Evolutionary conservation across 176 grass and related monocot genomes (phyloP).

Genomic region (Puccinellia tenuiflora): DNA sequence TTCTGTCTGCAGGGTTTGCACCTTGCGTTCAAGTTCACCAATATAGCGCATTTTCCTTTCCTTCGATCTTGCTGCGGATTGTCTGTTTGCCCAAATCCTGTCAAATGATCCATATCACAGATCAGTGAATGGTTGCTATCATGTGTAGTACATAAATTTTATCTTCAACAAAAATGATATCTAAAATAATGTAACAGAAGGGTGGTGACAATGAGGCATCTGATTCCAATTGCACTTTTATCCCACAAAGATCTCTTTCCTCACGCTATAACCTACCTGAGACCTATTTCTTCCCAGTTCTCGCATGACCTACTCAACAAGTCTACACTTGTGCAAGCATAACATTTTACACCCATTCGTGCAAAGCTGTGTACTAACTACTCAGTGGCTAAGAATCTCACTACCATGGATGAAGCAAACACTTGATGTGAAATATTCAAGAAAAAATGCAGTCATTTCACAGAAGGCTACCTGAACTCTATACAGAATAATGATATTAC

Average conservation of each 20-base stretch:
- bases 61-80: constrained; percentile 81
- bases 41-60: constrained; percentile 85
- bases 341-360: background rate
- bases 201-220: background rate
- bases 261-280: background rate
- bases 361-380: background rate
- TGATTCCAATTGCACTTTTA: background rate
- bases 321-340: background rate
- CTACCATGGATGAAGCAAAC: background rate
- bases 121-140: constrained; percentile 25
- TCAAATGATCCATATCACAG: constrained; percentile 5
- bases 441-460: background rate
- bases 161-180: background rate
- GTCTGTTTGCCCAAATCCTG: constrained; percentile 86
- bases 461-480: background rate
- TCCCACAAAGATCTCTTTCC: background rate
- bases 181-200: background rate
- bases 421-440: background rate
- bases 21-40: constrained; percentile 59
- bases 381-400: background rate
- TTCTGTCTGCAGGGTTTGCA: constrained; percentile 59
- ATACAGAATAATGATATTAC: background rate
- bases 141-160: constrained; percentile 3
- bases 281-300: background rate
- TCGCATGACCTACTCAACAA: background rate